phyloP scores from a whole-genome alignment of 805 yeast species.

The Ogataea henricii region DNA sequence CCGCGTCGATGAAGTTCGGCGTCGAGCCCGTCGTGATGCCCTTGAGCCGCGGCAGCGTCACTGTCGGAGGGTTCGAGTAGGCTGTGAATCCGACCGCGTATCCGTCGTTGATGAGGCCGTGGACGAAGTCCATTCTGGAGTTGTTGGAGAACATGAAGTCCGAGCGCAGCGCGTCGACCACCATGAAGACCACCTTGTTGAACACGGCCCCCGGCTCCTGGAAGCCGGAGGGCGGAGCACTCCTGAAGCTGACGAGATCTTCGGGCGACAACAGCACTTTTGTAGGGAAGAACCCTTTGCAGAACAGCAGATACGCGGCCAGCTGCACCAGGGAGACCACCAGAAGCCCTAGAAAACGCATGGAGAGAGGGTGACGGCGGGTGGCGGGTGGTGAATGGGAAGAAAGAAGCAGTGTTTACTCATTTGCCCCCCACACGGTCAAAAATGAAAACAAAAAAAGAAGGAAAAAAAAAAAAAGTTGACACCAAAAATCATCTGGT shows the following conservation, averaged over 20 bases:
- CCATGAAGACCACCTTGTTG: conserved; percentile 72
- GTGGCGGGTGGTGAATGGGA: not conserved
- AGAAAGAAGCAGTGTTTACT: not conserved
- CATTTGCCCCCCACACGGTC: not conserved
- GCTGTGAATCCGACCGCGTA: conserved; percentile 88
- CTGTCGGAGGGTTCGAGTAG: conserved; percentile 93
- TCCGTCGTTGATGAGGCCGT: conserved; percentile 62
- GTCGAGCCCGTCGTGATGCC: conserved; percentile 95
- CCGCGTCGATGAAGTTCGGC: conserved; percentile 92
- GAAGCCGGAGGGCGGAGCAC: conserved; percentile 32
- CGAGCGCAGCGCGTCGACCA: conserved; percentile 89
- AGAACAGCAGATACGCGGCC: conserved; percentile 61
- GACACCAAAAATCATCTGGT: not conserved
- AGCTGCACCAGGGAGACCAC: conserved; percentile 41
- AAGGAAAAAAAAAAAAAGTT: not conserved
- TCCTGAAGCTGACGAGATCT: conserved; percentile 39
- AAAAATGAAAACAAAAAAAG: not conserved
- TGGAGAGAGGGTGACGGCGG: not conserved
- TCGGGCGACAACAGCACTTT: conserved; percentile 72
- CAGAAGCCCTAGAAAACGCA: conserved; percentile 22
- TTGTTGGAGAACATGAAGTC: conserved; percentile 75
- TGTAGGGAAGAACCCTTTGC: conserved; percentile 90
- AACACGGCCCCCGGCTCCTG: conserved; percentile 47
- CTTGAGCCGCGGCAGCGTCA: conserved; percentile 89
- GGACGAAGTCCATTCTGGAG: conserved; percentile 71